Evolutionary conservation across 2,329 filamentous ascomycete genomes (phyloP), one percentile per base, ranked within the genome.

Genomic region (Pestalotiopsis sp.): DNA sequence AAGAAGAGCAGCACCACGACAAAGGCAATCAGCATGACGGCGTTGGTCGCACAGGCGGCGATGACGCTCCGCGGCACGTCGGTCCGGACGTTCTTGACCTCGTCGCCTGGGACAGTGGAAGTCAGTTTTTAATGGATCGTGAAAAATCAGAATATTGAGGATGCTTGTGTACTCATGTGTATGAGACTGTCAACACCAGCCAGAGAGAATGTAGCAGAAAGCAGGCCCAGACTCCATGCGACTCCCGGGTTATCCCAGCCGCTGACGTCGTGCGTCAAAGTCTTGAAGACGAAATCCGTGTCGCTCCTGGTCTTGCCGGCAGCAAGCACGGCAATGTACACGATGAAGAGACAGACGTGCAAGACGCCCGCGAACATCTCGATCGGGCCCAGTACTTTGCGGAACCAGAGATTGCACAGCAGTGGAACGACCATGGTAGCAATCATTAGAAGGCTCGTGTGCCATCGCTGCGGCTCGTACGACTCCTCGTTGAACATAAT

Each of bases 251-350:
- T 49, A 4, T n/a, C 23, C 61, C 61, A 64, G 11, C 61, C 61
- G 17, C 61, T 64, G 41, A 52, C 61, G 27, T 49, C 61, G 14
- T 64, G 61, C n/a, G 61, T 64, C 61, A 64, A 64, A 5, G 61
- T 64, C 61, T 49, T 52, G 61, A 45, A 64, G 14, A 45, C 41
- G 61, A 64, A 64, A 31, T 27, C 38, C 6, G 13, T 64, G 23
- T 64, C 61, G 38, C 38, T 49, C 14, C 36, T 45, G 2, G 38
- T 20, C 20, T n/a, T 38, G 13, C 38, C 39, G 7, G 61, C 36
- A 4, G 41, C 38, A 17, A 64, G 41, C 7, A 52, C 25, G 1
- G 41, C 61, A 31, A 64, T 64, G 41, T 25, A 64, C 12, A 52
- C 61, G n/a, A 64, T 20, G 38, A 64, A 64, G 39, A 64, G 41